A percentile compares a stretch with the other conserved stretches of the same genome.
These are phyloP conservation scores for Eruca vesicaria DNA, from an alignment of 441 rosid genomes.

Conservation along the genomic window DNA sequence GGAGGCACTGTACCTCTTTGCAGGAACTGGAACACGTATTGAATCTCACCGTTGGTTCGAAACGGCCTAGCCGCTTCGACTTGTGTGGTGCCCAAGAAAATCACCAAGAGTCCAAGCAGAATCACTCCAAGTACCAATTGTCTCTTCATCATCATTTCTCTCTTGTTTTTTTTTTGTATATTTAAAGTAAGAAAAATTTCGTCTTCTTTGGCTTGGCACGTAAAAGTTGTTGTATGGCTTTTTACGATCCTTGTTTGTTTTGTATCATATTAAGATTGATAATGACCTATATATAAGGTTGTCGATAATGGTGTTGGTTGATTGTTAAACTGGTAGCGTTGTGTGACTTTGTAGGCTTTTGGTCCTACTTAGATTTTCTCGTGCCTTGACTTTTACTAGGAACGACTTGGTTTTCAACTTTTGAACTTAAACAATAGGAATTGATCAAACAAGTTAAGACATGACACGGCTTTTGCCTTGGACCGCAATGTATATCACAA, in stretches of 20 bases:
- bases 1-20: conserved; percentile 5
- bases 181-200: neutral
- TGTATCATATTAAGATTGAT: conserved; percentile 6
- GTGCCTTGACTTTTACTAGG: conserved; percentile 33
- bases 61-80: conserved; percentile 32
- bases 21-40: conserved; percentile 26
- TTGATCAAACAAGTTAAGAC: conserved; percentile 36
- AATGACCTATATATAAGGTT: conserved; percentile 25
- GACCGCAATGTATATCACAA: conserved; percentile 13
- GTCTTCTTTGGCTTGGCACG: neutral
- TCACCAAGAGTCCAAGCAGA: conserved; percentile 17
- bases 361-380: conserved; percentile 22
- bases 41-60: conserved; percentile 16
- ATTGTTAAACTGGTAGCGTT: conserved; percentile 14
- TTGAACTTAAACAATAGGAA: conserved; percentile 24
- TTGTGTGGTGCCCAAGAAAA: conserved; percentile 20
- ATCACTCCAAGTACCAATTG: conserved; percentile 20
- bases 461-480: conserved; percentile 32
- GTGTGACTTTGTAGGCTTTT: conserved; percentile 11
- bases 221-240: conserved; percentile 20
- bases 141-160: conserved; percentile 27
- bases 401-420: conserved; percentile 30
- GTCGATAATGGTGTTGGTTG: conserved; percentile 9
- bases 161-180: neutral
- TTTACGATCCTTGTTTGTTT: conserved; percentile 25